Percentiles rank a stretch among this genome's conserved stretches.
Evolutionary conservation across 208 protist genomes (phyloP).

Genomic region (Naegleria gruberi): DNA sequence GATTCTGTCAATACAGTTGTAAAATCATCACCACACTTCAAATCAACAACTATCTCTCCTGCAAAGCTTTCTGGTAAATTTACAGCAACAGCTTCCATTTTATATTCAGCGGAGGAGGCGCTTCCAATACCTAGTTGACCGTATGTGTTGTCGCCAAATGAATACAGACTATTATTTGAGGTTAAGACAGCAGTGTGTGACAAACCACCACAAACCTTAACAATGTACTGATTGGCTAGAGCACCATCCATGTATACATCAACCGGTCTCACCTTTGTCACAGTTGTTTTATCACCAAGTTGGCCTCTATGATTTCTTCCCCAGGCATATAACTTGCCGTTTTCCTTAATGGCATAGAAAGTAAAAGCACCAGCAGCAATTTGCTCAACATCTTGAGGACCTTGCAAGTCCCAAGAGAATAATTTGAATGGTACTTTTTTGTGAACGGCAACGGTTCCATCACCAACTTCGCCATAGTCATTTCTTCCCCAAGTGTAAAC

Average conservation of each 20-base stretch:
- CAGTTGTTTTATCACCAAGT: background rate
- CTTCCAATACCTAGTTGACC: background rate
- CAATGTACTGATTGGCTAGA: background rate
- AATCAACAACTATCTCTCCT: background rate
- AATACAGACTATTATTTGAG: background rate
- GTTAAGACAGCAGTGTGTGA: background rate
- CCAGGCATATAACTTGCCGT: background rate
- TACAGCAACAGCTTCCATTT: background rate
- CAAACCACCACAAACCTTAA: background rate
- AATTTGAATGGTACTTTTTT: background rate
- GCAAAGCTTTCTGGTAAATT: background rate
- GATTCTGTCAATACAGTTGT: background rate
- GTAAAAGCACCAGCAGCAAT: background rate
- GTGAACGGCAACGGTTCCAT: background rate
- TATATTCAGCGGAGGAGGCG: background rate
- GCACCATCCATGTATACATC: background rate
- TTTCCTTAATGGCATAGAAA: background rate
- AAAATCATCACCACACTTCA: background rate
- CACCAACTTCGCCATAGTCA: background rate
- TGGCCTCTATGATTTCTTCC: background rate
- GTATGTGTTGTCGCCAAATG: background rate
- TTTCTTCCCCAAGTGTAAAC: constrained; percentile 15
- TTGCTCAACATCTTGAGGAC: background rate
- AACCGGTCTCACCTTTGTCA: background rate
- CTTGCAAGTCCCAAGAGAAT: background rate